Percentiles rank a stretch among this genome's conserved stretches.
Evolutionary conservation across 2,329 filamentous ascomycete genomes (phyloP).

Genomic region (Knoxdaviesia capensis): DNA sequence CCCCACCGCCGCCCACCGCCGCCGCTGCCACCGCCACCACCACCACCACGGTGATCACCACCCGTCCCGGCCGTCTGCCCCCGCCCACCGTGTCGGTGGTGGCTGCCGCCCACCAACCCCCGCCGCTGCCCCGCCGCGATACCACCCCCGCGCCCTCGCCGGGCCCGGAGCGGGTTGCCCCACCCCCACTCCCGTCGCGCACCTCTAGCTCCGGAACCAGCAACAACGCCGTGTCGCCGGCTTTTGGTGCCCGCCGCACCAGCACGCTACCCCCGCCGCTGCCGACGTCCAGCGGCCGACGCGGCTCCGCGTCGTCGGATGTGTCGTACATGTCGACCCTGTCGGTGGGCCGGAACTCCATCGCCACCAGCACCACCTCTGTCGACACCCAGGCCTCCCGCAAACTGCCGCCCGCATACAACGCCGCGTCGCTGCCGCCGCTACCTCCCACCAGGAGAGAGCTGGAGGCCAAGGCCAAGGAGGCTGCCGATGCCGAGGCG

Average conservation of each 20-base stretch:
- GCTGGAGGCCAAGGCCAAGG: slow-evolving; percentile 23
- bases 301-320: slow-evolving; percentile 37
- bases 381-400: slow-evolving; percentile 17
- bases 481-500: slow-evolving; percentile 26
- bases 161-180: slow-evolving; percentile 10
- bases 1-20: slow-evolving; percentile 17
- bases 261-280: slow-evolving; percentile 12
- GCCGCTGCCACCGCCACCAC: slow-evolving; percentile 11
- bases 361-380: slow-evolving; percentile 26
- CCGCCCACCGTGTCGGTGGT: too few relatives aligned
- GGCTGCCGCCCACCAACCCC: slow-evolving; percentile 9
- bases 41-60: slow-evolving; percentile 9
- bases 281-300: slow-evolving; percentile 16
- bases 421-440: slow-evolving; percentile 34
- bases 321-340: slow-evolving; percentile 31
- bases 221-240: background rate
- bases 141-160: slow-evolving; percentile 17
- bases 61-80: slow-evolving; percentile 1
- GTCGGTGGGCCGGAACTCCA: slow-evolving; percentile 25
- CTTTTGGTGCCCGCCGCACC: background rate
- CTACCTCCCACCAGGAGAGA: slow-evolving; percentile 35
- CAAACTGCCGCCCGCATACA: slow-evolving; percentile 34
- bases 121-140: slow-evolving; percentile 16
- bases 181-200: background rate
- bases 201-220: background rate